Evolutionary conservation across 1,284 basidiomycete genomes (phyloP).

Genomic region (Rhodotorula sp.): DNA sequence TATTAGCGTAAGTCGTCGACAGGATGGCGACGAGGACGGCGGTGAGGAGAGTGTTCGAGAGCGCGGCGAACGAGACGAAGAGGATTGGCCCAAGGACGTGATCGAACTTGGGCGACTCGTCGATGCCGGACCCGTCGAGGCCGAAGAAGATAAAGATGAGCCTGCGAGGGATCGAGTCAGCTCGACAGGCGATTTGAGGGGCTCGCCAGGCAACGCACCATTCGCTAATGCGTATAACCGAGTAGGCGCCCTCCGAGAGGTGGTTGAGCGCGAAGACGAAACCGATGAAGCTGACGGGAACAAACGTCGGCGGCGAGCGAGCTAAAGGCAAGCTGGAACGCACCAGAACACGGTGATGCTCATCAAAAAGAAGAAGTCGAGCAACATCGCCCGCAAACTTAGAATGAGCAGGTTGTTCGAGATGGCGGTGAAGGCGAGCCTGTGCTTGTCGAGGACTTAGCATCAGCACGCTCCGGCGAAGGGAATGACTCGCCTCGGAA

Average conservation of each 20-base stretch:
- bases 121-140: constrained; percentile 39
- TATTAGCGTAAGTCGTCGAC: constrained; percentile 76
- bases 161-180: constrained; percentile 3
- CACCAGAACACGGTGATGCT: constrained; percentile 39
- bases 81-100: constrained; percentile 60
- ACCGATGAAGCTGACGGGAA: constrained; percentile 27
- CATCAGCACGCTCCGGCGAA: neutral
- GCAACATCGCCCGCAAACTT: constrained; percentile 49
- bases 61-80: constrained; percentile 76
- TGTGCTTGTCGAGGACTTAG: neutral
- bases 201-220: constrained; percentile 16
- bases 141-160: constrained; percentile 41
- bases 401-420: constrained; percentile 51
- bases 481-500: constrained; percentile 38
- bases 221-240: constrained; percentile 30
- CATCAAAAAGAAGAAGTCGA: constrained; percentile 48
- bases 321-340: neutral
- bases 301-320: too few relatives aligned
- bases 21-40: constrained; percentile 79
- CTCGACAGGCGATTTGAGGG: neutral
- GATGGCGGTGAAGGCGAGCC: constrained; percentile 48
- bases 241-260: constrained; percentile 39
- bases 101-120: constrained; percentile 36
- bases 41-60: constrained; percentile 70
- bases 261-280: constrained; percentile 41